Conservation (phyloP, 208 protist genomes). For the Herpetomonas tarakana region DNA sequence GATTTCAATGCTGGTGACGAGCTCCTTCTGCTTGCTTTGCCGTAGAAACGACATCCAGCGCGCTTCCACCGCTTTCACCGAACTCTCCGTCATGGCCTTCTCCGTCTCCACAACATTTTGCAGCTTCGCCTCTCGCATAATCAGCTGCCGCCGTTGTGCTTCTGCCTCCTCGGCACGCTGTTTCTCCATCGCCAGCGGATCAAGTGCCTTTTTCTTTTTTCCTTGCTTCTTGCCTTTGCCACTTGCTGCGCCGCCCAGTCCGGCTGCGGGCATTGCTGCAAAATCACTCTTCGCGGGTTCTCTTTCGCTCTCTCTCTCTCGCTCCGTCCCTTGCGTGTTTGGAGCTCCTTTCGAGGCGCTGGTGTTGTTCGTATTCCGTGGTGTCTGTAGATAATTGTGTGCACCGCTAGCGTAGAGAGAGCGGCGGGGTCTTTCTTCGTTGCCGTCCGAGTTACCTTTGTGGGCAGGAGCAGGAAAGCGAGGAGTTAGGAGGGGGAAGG, state of each 20-base stretch:
- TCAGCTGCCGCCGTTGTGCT: conserved; percentile 58
- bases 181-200: conserved; percentile 55
- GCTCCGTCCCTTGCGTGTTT: no score
- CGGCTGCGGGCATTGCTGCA: no score
- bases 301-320: no score
- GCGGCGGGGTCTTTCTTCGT: no score
- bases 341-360: no score
- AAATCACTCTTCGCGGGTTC: no score
- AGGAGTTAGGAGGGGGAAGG: no score
- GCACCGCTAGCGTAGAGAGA: no score
- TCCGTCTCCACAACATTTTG: conserved; percentile 82
- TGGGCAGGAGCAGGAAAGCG: no score
- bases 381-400: no score
- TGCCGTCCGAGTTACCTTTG: no score
- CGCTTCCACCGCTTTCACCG: conserved; percentile 62
- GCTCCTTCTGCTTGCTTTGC: conserved; percentile 92
- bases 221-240: conserved; percentile 13
- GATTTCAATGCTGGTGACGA: conserved; percentile 89
- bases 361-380: no score
- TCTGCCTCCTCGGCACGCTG: conserved; percentile 74
- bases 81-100: conserved; percentile 44
- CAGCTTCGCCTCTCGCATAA: conserved; percentile 67
- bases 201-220: conserved; percentile 50
- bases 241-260: conserved; percentile 3
- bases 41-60: conserved; percentile 91